Evolutionary conservation across 1,284 basidiomycete genomes (phyloP).

Genomic region (Leccinum variabile): DNA sequence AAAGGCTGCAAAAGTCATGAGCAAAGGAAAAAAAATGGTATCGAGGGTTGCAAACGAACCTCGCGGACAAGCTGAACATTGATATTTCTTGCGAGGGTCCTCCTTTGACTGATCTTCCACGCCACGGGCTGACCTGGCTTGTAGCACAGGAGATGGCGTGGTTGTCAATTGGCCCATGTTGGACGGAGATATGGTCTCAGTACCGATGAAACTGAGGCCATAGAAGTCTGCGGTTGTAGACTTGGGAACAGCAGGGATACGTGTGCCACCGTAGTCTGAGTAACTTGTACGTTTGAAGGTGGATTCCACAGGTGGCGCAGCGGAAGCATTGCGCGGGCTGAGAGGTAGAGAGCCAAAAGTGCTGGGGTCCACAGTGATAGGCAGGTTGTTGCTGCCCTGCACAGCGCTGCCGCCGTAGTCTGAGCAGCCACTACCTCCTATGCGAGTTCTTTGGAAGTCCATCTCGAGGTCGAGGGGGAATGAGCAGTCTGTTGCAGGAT

Average conservation of each 20-base stretch:
- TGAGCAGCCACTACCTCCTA: constrained; percentile 48
- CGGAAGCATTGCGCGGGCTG: constrained; percentile 57
- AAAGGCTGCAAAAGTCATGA: constrained; percentile 54
- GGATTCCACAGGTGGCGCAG: constrained; percentile 36
- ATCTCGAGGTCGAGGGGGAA: constrained; percentile 65
- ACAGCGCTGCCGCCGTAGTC: constrained; percentile 49
- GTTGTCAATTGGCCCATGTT: constrained; percentile 53
- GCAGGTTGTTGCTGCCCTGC: constrained; percentile 40
- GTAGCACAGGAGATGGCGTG: constrained; percentile 43
- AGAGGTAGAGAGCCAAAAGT: constrained; percentile 60
- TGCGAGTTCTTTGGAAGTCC: constrained; percentile 64
- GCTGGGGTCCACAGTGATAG: constrained; percentile 48
- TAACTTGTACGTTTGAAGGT: constrained; percentile 51
- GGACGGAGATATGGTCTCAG: constrained; percentile 51
- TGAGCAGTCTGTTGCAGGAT: constrained; percentile 52
- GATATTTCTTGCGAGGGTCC: constrained; percentile 75
- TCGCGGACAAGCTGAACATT: constrained; percentile 68
- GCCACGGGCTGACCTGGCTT: constrained; percentile 38
- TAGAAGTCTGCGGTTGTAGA: constrained; percentile 59
- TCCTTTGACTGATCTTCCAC: constrained; percentile 45
- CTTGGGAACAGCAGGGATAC: constrained; percentile 39
- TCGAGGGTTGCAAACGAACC: constrained; percentile 42
- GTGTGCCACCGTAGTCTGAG: constrained; percentile 62
- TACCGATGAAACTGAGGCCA: constrained; percentile 41
- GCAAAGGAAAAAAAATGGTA: neutral